Conservation (phyloP, 2,329 filamentous ascomycete genomes). For the Claviceps paspali region DNA sequence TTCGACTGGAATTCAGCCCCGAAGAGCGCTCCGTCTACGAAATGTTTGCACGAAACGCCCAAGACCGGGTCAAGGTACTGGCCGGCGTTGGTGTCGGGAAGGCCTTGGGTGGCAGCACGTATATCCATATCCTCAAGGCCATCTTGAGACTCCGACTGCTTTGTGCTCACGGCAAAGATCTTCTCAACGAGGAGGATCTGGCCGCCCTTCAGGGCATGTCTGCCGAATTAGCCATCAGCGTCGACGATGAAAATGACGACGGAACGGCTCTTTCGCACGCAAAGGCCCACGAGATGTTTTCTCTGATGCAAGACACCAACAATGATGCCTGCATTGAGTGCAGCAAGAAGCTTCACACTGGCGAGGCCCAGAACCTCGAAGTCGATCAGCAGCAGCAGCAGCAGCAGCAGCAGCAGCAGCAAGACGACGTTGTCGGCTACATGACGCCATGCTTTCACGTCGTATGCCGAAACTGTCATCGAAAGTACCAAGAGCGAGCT, state of each 20-base stretch:
- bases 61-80: slow-evolving; percentile 65
- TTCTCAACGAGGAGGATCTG: slow-evolving; percentile 72
- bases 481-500: slow-evolving; percentile 39
- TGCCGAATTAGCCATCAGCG: slow-evolving; percentile 73
- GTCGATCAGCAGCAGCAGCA: slow-evolving; percentile 31
- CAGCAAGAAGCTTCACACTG: slow-evolving; percentile 43
- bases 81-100: slow-evolving; percentile 40
- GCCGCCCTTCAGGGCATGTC: slow-evolving; percentile 66
- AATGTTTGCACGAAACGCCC: slow-evolving; percentile 67
- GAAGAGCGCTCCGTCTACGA: slow-evolving; percentile 70
- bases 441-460: slow-evolving; percentile 84
- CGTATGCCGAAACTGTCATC: slow-evolving; percentile 61
- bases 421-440: slow-evolving; percentile 53
- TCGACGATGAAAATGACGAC: slow-evolving; percentile 61
- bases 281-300: slow-evolving; percentile 74
- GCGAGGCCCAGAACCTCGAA: slow-evolving; percentile 39
- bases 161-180: slow-evolving; percentile 85
- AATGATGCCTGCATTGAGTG: slow-evolving; percentile 61
- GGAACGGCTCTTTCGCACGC: slow-evolving; percentile 45
- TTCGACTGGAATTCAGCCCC: slow-evolving; percentile 58
- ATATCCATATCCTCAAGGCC: slow-evolving; percentile 82
- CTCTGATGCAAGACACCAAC: slow-evolving; percentile 69
- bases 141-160: slow-evolving; percentile 81
- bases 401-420: slow-evolving; percentile 15
- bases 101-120: slow-evolving; percentile 68